Base-by-base conservation (phyloP, 108 stramenopile genomes). In the Skeletonema marinoi region DNA sequence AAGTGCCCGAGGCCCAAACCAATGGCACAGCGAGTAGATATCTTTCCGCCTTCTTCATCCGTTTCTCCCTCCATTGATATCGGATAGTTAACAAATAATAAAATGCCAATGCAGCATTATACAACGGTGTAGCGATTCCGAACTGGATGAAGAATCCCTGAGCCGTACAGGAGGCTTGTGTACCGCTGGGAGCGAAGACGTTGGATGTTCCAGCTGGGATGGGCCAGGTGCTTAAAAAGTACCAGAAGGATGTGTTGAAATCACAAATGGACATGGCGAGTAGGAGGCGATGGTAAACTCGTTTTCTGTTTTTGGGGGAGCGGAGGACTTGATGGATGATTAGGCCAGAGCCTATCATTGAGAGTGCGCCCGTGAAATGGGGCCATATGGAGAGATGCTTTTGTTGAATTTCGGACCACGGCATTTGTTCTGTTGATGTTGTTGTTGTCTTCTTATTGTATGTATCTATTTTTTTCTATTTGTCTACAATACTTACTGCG, bases 81-180 rank as follows among this genome's bases (percentile, higher is more conserved):
- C 59, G 68, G 25, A 88, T 85, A n/a, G 70, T 71, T 19, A 91
- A 60, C 5, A 88, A 29, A 71, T 89, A 91, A 67, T 88, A 88
- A 11, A 83, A 10, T 13, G 81, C 63, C 38, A 91, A 68, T 8
- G 59, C 70, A 0, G 77, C 68, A 72, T 88, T 84, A 73, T 86
- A 91, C 12, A 88, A 35, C 5, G 85, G 80, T 21, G 74, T 62
- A 14, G 70, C 60, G 19, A 89, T 32, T 2, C 71, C 80, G 6
- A 88, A 51, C 60, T 87, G 86, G 21, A 76, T 19, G 44, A 92
- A 88, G 65, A 89, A 92, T 17, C 88, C 91, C 39, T 86, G 84
- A 2, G 85, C 86, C 6, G 75, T 73, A 51, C 89, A 90, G 1
- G 85, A 78, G 2, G 51, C 75, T 13, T 32, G 60, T 8, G 77